Evolutionary conservation across 352 stramenopile species (phyloP), one percentile per base, ranked within the genome.

Genomic region (Phytophthora syringae): DNA sequence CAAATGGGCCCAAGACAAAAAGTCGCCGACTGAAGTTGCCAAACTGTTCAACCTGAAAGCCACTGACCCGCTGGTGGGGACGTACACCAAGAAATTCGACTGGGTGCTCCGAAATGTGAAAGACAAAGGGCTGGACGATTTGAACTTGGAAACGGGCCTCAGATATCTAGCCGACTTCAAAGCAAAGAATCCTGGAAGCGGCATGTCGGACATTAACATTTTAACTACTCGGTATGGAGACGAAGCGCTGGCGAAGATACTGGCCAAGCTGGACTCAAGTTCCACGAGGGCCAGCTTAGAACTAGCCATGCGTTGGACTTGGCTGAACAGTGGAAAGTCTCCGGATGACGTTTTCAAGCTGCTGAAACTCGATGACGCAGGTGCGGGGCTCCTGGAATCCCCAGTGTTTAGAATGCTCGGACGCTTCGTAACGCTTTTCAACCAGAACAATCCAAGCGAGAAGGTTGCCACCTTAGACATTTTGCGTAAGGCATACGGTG

Each of bases 1-100:
- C n/a, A 51, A 20, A 9, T 61, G 42, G 53, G 25, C 51, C 13
- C 27, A 30, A 12, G 40, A 32, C 1, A 57, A 39, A 16, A 52
- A 61, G n/a, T 42, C 18, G 5, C 52, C 52, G 18, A 18, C 2
- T 20, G 24, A 22, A 6, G n/a, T 58, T 6, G 18, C 30, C 48
- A 55, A 34, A 18, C 11, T 43, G 27, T 18, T 50, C 21, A 50
- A 34, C 0, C 21, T 24, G 43, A 13, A 22, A 0, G 6, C 11
- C 1, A 34, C 43, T 11, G 7, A 50, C 11, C 20, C 21, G 3
- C 15, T 50, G 20, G 11, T 50, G 43, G 9, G 32, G 32, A 21
- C 43, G 15, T 50, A 50, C 12, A 36, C 21, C 6, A 15, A 15
- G 1, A 50, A 50, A 7, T 50, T 21, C 13, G 32, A 36, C 43